A percentile compares a stretch with the other conserved stretches of the same genome.
Evolutionary conservation across 306 rosid genomes (phyloP).

Genomic region (Casuarina equisetifolia): DNA sequence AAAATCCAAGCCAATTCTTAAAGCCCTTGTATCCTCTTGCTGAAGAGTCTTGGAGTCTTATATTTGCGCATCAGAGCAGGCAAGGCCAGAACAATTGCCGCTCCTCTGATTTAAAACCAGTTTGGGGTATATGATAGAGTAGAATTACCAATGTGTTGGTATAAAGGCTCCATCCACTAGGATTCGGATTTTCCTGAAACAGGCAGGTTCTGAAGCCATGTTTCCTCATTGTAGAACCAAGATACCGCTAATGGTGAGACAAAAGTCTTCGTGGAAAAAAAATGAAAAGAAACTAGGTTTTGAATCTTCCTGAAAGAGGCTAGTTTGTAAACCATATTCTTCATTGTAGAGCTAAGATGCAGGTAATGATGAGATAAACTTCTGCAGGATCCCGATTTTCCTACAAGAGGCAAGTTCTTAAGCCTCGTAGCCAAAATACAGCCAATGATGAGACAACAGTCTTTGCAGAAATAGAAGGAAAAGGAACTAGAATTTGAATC

Average conservation of each 20-base stretch:
- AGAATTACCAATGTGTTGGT: too few relatives aligned
- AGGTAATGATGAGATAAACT: too few relatives aligned
- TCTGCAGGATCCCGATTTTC: background rate
- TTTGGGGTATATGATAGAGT: too few relatives aligned
- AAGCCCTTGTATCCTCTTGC: background rate
- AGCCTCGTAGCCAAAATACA: background rate
- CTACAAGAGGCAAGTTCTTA: background rate
- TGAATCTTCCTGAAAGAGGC: too few relatives aligned
- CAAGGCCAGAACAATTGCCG: background rate
- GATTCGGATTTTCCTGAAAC: background rate
- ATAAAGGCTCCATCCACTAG: background rate
- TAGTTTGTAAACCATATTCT: too few relatives aligned
- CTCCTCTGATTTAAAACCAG: background rate
- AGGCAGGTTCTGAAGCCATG: background rate
- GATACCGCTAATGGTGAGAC: background rate
- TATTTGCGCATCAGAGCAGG: background rate
- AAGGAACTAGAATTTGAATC: too few relatives aligned
- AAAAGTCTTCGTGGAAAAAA: too few relatives aligned
- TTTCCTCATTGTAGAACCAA: background rate
- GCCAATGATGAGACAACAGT: background rate
- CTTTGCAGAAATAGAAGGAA: too few relatives aligned
- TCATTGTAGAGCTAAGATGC: too few relatives aligned
- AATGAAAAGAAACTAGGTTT: too few relatives aligned
- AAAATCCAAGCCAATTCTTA: conserved; percentile 10
- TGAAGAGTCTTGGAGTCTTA: background rate